Evolutionary conservation across 371 early-diverging fungal genomes (phyloP).

Genomic region (Parasitella parasitica): DNA sequence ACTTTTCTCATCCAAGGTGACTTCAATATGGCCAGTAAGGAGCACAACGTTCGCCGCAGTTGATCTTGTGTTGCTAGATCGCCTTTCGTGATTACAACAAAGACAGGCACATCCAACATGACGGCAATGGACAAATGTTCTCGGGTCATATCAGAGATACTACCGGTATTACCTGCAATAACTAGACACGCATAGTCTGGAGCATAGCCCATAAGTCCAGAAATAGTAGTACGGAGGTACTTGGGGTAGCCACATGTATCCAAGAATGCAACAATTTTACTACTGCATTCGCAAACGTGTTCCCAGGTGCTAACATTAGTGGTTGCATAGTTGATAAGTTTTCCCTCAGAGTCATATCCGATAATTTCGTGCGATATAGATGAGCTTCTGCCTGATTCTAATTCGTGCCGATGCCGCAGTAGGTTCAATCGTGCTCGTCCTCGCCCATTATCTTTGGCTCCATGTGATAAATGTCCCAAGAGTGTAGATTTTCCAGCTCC

Average conservation of each 20-base stretch:
- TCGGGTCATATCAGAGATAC: constrained; percentile 80
- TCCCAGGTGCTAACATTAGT: constrained; percentile 79
- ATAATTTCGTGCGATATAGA: constrained; percentile 87
- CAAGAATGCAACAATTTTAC: constrained; percentile 83
- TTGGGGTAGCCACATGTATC: constrained; percentile 93
- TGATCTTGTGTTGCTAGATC: constrained; percentile 86
- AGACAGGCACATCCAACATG: constrained; percentile 81
- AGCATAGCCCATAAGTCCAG: constrained; percentile 84
- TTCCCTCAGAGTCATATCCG: constrained; percentile 71
- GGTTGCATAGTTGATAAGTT: constrained; percentile 58
- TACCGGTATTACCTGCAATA: constrained; percentile 77
- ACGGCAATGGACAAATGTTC: constrained; percentile 87
- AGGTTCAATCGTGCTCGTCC: constrained; percentile 85
- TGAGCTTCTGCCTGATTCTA: constrained; percentile 86
- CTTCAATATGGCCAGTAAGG: constrained; percentile 64
- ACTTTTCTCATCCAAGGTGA: constrained; percentile 77
- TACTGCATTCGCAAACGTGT: constrained; percentile 72
- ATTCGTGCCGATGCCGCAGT: constrained; percentile 89
- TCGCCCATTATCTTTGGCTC: constrained; percentile 84
- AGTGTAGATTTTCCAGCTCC: constrained; percentile 88
- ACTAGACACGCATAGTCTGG: constrained; percentile 90
- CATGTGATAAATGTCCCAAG: constrained; percentile 79
- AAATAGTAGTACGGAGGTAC: constrained; percentile 90
- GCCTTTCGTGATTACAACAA: constrained; percentile 87
- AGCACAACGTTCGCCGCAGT: constrained; percentile 55